Base-by-base conservation (phyloP, 2,329 filamentous ascomycete genomes). In the Elsinoe perseae region DNA sequence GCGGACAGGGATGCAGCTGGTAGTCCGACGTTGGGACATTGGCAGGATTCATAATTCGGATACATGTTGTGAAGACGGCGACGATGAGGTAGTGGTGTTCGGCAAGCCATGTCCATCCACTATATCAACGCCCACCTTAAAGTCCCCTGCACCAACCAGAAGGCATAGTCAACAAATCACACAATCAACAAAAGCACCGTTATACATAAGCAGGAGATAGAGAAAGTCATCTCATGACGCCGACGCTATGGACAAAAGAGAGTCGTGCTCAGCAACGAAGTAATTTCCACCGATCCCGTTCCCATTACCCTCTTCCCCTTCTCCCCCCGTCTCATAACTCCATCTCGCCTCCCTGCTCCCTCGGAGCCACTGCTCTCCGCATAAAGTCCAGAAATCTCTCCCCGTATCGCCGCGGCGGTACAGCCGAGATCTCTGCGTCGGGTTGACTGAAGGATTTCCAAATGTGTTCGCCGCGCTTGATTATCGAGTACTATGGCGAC, bases 391-490 rank as follows among this genome's bases (percentile, higher is more conserved):
- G 80, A 70, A 98, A 98, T 4, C 93, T 85, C 58, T 97, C 89
- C 25, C 93, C 93, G 65, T 98, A 98, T 57, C 89, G 81, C 60
- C 90, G 83, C 0, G 93, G 92, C 0, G 91, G 88, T 21, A 97
- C 85, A 1, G 93, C 90, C 0, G 92, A 97, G 59, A 98, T 97
- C 68, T 96, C 85, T 30, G 81, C 83, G 64, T 89, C 85, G 64
- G 93, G 87, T 64, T 84, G 81, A 2, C 86, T 89, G 58, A 97
- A 76, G 34, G 93, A 92, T 75, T 98, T 98, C 86, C 91, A 93
- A 73, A 97, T 93, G 72, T 97, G 86, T 71, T 98, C 93, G 60
- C 92, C 81, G 68, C 93, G 92, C 75, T 98, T 98, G 72, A 95
- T 81, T 61, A 91, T 83, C 63, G 90, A 90, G 70, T 97, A 98